Conservation (phyloP, 345 rosid genomes). For the Salix caprea region DNA sequence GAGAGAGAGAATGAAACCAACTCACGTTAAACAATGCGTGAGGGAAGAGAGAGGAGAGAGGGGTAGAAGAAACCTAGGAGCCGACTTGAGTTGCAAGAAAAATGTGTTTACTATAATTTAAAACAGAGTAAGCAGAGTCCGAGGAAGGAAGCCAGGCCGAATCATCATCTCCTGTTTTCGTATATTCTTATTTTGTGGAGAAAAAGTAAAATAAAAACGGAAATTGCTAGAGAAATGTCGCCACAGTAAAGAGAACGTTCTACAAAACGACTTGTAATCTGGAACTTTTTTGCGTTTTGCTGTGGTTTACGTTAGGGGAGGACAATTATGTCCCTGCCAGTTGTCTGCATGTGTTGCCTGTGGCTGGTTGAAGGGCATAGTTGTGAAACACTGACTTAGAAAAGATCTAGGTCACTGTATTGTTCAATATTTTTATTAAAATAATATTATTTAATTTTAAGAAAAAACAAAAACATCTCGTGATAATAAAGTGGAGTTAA, state of each 20-base stretch:
- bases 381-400: no score
- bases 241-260: background rate
- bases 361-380: no score
- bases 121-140: background rate
- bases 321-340: background rate
- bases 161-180: background rate
- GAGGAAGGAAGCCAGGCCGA: background rate
- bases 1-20: background rate
- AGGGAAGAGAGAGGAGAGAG: background rate
- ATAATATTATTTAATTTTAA: no score
- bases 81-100: constrained; percentile 41
- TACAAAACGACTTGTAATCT: background rate
- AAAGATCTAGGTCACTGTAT: no score
- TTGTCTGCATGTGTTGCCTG: background rate
- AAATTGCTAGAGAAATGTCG: background rate
- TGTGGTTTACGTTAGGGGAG: background rate
- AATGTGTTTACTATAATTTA: background rate
- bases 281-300: background rate
- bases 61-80: background rate
- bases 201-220: background rate
- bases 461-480: no score
- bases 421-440: no score
- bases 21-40: background rate
- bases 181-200: background rate
- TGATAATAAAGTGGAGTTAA: no score